phyloP scores from a whole-genome alignment of 164 flowering plant genomes.

The Magnolia sinica region DNA sequence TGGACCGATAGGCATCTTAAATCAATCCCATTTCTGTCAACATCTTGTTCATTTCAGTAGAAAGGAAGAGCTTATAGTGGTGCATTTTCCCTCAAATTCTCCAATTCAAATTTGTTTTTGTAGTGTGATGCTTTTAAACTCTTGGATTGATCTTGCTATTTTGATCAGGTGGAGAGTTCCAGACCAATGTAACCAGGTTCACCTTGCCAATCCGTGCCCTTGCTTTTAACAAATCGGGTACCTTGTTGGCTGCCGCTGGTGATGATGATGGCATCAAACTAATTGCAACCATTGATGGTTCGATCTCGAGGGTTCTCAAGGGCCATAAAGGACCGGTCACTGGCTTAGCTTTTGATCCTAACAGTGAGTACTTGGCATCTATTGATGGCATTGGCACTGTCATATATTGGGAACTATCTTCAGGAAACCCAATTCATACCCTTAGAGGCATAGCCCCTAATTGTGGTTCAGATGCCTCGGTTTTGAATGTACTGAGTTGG shows the following conservation, averaged over 20 bases:
- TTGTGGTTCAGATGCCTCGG: slow-evolving; percentile 47
- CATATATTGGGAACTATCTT: slow-evolving; percentile 76
- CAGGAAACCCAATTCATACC: slow-evolving; percentile 56
- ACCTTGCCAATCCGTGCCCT: slow-evolving; percentile 88
- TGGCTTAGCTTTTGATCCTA: slow-evolving; percentile 83
- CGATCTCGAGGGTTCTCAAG: slow-evolving; percentile 88
- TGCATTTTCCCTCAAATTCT: not conserved
- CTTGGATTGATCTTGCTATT: slow-evolving; percentile 1
- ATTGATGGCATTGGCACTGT: slow-evolving; percentile 80
- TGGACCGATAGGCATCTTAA: too few species aligned
- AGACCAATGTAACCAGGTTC: slow-evolving; percentile 87
- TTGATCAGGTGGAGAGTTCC: slow-evolving; percentile 82
- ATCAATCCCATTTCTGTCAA: not conserved
- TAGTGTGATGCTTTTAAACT: not conserved
- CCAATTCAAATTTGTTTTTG: not conserved
- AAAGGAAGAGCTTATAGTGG: not conserved
- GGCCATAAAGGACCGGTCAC: slow-evolving; percentile 85
- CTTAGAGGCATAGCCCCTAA: slow-evolving; percentile 79
- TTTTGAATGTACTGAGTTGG: slow-evolving; percentile 70
- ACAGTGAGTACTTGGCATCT: slow-evolving; percentile 81
- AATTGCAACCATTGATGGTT: slow-evolving; percentile 85
- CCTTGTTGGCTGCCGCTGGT: slow-evolving; percentile 93
- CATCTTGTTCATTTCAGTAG: not conserved
- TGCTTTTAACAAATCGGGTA: slow-evolving; percentile 86
- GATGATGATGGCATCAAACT: slow-evolving; percentile 97